phyloP scores from a whole-genome alignment of 306 rosid species.

The Sindora glabra region DNA sequence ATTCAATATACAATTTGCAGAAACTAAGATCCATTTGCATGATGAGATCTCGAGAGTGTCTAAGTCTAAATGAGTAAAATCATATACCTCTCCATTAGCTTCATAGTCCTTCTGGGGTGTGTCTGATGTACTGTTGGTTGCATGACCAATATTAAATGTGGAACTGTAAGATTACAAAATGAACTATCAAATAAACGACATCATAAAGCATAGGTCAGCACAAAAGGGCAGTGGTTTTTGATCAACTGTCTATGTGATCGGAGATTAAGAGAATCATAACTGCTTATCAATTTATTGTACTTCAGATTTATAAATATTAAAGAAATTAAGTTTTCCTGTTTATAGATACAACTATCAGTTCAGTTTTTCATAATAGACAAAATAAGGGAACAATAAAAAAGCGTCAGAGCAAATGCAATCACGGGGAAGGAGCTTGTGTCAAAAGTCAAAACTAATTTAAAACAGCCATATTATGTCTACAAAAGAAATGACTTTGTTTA shows the following conservation, averaged over 20 bases:
- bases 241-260: slow-evolving; percentile 1
- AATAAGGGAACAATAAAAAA: no score
- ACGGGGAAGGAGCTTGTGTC: no score
- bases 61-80: slow-evolving; percentile 8
- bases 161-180: slow-evolving; percentile 40
- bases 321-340: background rate
- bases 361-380: no score
- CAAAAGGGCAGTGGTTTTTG: slow-evolving; percentile 1
- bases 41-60: slow-evolving; percentile 1
- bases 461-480: slow-evolving; percentile 6
- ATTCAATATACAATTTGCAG: slow-evolving; percentile 12
- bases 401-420: no score
- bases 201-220: slow-evolving; percentile 1
- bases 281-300: no score
- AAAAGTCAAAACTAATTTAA: slow-evolving; percentile 14
- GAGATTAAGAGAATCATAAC: background rate
- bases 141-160: slow-evolving; percentile 51
- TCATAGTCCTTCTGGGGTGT: slow-evolving; percentile 50
- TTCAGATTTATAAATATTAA: background rate
- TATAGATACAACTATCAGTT: background rate
- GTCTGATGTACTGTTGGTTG: slow-evolving; percentile 22
- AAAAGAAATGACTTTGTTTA: slow-evolving; percentile 6
- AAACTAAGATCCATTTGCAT: slow-evolving; percentile 5
- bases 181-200: slow-evolving; percentile 14
- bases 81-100: slow-evolving; percentile 78